These are phyloP conservation scores for Oryza rufipogon DNA, from an alignment of 176 grass and related monocot genomes.

Conservation along the genomic window DNA sequence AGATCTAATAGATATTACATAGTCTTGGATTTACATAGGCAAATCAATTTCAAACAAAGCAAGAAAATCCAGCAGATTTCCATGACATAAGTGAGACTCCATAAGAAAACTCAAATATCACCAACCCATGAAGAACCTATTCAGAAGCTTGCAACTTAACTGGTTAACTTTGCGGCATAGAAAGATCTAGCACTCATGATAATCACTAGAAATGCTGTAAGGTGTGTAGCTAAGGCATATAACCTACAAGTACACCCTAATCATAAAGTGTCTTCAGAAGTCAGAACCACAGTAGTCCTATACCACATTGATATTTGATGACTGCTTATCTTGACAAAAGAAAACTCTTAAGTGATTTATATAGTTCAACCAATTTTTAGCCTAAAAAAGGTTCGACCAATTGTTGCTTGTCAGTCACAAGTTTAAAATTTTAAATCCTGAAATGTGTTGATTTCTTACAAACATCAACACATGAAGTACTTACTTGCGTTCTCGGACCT, in stretches of 20 bases:
- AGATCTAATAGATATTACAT: not conserved
- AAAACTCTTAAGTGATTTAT: not conserved
- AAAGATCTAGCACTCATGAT: not conserved
- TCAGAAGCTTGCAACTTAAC: not conserved
- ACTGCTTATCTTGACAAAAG: not conserved
- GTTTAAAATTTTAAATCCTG: not conserved
- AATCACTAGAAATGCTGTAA: not conserved
- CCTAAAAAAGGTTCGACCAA: not conserved
- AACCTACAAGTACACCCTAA: not conserved
- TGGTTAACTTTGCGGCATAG: not conserved
- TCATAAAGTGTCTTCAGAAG: not conserved
- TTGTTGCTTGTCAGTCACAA: not conserved
- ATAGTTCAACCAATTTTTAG: not conserved
- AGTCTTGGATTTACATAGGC: not conserved
- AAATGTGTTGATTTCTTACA: not conserved
- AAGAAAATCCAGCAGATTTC: not conserved
- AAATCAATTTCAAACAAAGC: not conserved
- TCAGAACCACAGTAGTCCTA: not conserved
- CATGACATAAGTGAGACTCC: not conserved
- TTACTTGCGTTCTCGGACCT: conserved; percentile 61
- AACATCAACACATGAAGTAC: not conserved
- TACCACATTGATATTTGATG: not conserved
- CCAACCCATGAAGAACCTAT: not conserved
- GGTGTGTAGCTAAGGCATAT: not conserved
- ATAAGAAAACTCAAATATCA: not conserved